Evolutionary conservation across 805 yeast genomes (phyloP).

Genomic region (Zygosaccharomyces bisporus): DNA sequence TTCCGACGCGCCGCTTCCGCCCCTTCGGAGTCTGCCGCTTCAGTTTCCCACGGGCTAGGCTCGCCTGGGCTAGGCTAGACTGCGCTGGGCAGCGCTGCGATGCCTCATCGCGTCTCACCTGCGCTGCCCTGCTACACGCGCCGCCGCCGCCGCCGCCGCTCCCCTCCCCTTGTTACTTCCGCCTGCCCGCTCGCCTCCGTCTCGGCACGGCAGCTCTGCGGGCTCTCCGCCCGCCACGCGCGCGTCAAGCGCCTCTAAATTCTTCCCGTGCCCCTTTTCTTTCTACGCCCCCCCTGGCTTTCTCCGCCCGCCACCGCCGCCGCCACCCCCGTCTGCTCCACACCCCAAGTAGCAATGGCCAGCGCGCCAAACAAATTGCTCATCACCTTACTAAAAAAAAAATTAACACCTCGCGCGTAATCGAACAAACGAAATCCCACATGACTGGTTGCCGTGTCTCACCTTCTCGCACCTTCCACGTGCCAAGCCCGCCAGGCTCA

Average conservation of each 20-base stretch:
- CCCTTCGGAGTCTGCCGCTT: constrained; percentile 33
- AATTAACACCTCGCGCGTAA: neutral
- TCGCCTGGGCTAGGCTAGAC: neutral
- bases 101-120: too few relatives aligned
- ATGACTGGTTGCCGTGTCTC: neutral
- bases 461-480: neutral
- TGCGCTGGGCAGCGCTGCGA: neutral
- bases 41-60: constrained; percentile 32
- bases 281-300: neutral
- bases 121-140: neutral
- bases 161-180: neutral
- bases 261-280: neutral
- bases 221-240: neutral
- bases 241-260: neutral
- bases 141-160: neutral
- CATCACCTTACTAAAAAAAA: neutral
- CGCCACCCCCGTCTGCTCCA: neutral
- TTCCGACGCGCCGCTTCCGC: constrained; percentile 25
- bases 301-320: neutral
- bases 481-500: neutral
- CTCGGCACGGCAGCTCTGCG: neutral
- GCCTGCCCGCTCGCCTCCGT: neutral
- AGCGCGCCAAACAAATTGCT: neutral
- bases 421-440: neutral
- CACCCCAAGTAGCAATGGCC: neutral